Evolutionary conservation across 1,284 basidiomycete genomes (phyloP), one percentile per base, ranked within the genome.

Genomic region (Boletus subluridellus): DNA sequence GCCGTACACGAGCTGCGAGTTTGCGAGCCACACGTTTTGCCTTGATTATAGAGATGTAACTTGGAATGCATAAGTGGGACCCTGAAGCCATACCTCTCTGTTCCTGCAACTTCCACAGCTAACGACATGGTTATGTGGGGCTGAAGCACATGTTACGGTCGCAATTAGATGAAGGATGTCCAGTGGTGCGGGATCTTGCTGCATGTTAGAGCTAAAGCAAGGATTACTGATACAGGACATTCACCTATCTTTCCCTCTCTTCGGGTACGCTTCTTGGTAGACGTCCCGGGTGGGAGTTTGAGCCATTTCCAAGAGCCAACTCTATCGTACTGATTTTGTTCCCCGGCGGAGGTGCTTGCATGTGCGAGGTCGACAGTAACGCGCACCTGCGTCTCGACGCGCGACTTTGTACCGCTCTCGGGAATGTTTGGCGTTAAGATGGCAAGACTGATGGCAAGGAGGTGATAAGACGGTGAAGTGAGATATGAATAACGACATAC

Each of bases 321-420:
- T 48, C 84, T 80, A 67, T 89, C 84, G 64, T 90, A 90, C 63
- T 82, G 84, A 64, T 74, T 72, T 8, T 83, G 80, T 60, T 89
- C 84, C 11, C 69, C 74, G 1, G 81, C 78, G 5, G 86, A 82
- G 6, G 85, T 80, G 65, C 79, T 85, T 17, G 83, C 78, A 63
- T 86, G 83, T 15, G 89, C 87, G 51, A 94, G 78, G 67, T 91
- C 87, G 51, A 94, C 78, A 11, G 86, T 85, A 41, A 94, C 82
- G 68, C 92, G 85, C 53, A 95, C 86, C 77, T 95, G 94, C 1
- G 94, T 97, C 74, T 97, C 95, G 26, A 97, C 94, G 28, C 94
- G 85, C 52, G 92, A 94, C 75, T 96, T 95, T n/a, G 94, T 90
- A 30, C 94, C 94, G 42, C 79, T 77, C 64, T 87, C 82, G 10